Conservation (phyloP, 371 early-diverging fungal species). For the Funneliformis caledonium region DNA sequence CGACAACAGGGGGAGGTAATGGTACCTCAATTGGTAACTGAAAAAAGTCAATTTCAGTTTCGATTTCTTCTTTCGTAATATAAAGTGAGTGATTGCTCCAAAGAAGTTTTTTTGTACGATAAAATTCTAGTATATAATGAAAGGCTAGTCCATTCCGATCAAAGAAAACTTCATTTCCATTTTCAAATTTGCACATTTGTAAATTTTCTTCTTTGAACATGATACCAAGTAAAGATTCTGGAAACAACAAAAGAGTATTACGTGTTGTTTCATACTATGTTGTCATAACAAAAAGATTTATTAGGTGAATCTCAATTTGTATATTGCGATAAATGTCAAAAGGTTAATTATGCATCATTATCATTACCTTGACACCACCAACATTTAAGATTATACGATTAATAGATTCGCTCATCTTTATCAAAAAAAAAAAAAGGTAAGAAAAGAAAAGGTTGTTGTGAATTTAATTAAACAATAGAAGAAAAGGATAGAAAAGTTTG, state of each 20-base stretch:
- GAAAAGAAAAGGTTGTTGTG: too few relatives aligned
- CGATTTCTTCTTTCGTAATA: background rate
- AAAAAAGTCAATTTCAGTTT: conserved; percentile 22
- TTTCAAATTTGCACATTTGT: background rate
- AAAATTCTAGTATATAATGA: conserved; percentile 31
- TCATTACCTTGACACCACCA: conserved; percentile 35
- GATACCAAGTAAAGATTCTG: conserved; percentile 23
- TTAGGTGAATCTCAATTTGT: background rate
- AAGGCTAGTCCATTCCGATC: conserved; percentile 32
- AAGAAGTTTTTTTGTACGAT: conserved; percentile 24
- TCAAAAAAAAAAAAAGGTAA: too few relatives aligned
- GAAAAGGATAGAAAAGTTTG: too few relatives aligned
- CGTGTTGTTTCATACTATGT: conserved; percentile 32
- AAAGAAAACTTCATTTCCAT: conserved; percentile 26
- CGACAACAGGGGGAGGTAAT: background rate
- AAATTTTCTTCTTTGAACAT: conserved; percentile 20
- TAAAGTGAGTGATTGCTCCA: background rate
- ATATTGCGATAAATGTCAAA: background rate
- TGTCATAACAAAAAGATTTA: background rate
- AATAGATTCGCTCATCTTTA: background rate
- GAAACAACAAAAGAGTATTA: background rate
- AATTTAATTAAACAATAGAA: too few relatives aligned
- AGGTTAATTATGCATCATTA: too few relatives aligned
- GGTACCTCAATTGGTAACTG: conserved; percentile 5
- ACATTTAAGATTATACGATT: conserved; percentile 33